A percentile compares a stretch with the other conserved stretches of the same genome.
These are phyloP conservation scores for Fusarium tuaranense DNA, from an alignment of 2,329 filamentous ascomycete genomes.

Conservation along the genomic window DNA sequence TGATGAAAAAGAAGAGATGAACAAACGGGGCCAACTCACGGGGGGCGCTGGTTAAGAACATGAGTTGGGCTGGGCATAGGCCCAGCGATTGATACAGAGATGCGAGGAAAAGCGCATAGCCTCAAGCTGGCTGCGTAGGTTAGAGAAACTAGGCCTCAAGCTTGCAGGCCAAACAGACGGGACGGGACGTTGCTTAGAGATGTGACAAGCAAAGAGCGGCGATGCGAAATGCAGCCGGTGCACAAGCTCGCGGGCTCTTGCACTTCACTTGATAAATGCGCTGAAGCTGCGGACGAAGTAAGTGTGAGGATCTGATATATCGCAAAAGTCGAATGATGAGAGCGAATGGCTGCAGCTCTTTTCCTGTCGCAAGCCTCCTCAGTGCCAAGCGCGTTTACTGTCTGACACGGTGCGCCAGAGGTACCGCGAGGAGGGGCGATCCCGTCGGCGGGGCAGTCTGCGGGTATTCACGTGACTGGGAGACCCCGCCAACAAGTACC, in stretches of 20 bases:
- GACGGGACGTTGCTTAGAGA: background rate
- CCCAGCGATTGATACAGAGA: slow-evolving; percentile 23
- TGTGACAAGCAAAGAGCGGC: background rate
- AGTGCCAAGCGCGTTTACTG: background rate
- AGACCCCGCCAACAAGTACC: background rate
- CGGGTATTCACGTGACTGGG: slow-evolving; percentile 2
- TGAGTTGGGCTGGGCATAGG: slow-evolving; percentile 21
- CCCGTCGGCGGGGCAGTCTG: background rate
- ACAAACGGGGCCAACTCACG: background rate
- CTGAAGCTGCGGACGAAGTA: background rate
- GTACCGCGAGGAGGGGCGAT: slow-evolving; percentile 5
- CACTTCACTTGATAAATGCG: background rate
- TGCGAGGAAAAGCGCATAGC: slow-evolving; percentile 32
- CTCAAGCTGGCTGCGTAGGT: slow-evolving; percentile 16
- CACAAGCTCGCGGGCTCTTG: background rate
- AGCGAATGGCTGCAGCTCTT: background rate
- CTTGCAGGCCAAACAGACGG: background rate
- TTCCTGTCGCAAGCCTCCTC: background rate
- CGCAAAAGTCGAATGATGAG: background rate
- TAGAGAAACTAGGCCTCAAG: background rate
- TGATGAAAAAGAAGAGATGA: background rate
- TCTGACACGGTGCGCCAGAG: slow-evolving; percentile 2
- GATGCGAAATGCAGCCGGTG: background rate
- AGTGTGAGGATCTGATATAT: background rate
- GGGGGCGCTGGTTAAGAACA: slow-evolving; percentile 15